Conservation (phyloP, 2,329 filamentous ascomycete genomes). For the Teratosphaeria nubilosa region DNA sequence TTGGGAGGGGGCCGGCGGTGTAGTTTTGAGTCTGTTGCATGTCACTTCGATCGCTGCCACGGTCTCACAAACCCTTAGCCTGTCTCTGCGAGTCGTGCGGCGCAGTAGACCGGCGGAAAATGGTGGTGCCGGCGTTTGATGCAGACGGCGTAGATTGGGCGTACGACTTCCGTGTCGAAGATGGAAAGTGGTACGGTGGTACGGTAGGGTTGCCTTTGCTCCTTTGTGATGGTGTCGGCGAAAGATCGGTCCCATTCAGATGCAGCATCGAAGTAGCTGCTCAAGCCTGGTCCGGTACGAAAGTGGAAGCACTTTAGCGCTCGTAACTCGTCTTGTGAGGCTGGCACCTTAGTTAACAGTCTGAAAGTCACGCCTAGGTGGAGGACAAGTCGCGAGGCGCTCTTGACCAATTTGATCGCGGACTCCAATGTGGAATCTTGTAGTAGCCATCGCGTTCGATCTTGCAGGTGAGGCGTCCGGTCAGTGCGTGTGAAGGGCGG, state of each 20-base stretch:
- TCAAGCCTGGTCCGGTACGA: conserved; percentile 12
- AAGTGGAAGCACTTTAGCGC: conserved; percentile 17
- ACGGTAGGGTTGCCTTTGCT: conserved; percentile 1
- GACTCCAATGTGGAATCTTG: conserved; percentile 6
- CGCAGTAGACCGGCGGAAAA: conserved; percentile 12
- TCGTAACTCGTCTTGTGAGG: conserved; percentile 3
- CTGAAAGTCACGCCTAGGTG: neutral
- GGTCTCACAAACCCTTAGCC: conserved; percentile 7
- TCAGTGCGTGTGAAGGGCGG: neutral
- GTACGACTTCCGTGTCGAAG: conserved; percentile 18
- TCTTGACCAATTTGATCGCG: neutral
- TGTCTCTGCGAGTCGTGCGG: conserved; percentile 10
- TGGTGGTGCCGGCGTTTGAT: conserved; percentile 17
- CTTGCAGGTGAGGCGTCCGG: conserved; percentile 5
- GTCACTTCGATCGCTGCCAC: conserved; percentile 11
- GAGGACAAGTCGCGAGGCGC: neutral
- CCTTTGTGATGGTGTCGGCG: conserved; percentile 1
- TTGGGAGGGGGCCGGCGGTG: conserved; percentile 29
- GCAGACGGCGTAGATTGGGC: conserved; percentile 14
- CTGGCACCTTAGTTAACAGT: neutral
- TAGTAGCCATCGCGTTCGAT: conserved; percentile 14
- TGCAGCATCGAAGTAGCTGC: conserved; percentile 14
- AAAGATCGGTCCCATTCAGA: conserved; percentile 11
- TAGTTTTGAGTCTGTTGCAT: conserved; percentile 8
- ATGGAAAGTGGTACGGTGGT: conserved; percentile 11